Percentiles rank a stretch among this genome's conserved stretches.
phyloP scores from a whole-genome alignment of 1,139 yeast species.

The Candida tetrigidarum region DNA sequence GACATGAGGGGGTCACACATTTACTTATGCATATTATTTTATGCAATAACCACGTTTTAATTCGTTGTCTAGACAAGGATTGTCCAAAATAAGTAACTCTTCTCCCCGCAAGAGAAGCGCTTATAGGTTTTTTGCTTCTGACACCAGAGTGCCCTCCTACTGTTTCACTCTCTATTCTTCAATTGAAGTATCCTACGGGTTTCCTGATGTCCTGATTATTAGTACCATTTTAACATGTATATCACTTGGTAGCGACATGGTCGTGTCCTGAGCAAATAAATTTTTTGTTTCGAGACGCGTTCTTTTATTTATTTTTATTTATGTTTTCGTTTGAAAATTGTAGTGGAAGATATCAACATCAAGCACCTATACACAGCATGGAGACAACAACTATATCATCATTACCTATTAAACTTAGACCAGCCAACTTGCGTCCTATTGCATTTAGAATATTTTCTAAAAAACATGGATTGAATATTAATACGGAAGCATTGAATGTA shows the following conservation, averaged over 20 bases:
- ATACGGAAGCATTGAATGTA: conserved; percentile 77
- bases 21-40: too few relatives aligned
- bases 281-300: not conserved
- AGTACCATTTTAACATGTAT: too few relatives aligned
- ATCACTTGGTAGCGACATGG: not conserved
- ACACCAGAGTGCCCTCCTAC: too few relatives aligned
- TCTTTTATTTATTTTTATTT: not conserved
- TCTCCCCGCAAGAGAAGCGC: too few relatives aligned
- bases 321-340: not conserved
- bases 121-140: too few relatives aligned
- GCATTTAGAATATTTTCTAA: conserved; percentile 90
- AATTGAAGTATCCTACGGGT: too few relatives aligned
- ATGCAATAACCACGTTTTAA: too few relatives aligned
- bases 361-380: not conserved
- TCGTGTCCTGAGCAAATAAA: not conserved
- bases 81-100: too few relatives aligned
- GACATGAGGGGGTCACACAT: too few relatives aligned
- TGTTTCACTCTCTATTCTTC: too few relatives aligned
- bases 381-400: conserved; percentile 19
- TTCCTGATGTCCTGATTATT: too few relatives aligned
- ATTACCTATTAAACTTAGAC: conserved; percentile 76
- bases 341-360: not conserved
- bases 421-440: conserved; percentile 84
- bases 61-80: too few relatives aligned
- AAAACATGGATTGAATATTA: conserved; percentile 89